Evolutionary conservation across 75 land plant genomes (phyloP), one percentile per base, ranked within the genome.

Genomic region (Chamaecyparis obtusa): DNA sequence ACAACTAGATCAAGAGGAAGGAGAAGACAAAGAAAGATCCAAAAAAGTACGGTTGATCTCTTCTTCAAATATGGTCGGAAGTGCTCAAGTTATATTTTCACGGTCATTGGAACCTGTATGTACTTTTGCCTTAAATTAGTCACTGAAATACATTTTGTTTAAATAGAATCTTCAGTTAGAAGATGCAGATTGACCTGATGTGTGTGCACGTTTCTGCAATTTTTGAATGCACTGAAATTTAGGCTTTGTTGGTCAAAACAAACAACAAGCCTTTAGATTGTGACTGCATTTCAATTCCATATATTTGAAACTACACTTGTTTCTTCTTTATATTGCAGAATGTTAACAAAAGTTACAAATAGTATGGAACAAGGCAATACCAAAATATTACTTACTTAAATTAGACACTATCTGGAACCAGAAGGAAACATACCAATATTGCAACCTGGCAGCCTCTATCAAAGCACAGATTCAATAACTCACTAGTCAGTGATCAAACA

Each of bases 21-120:
- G 51, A n/a, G 85, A 48, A 54, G 85, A 51, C 8, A 69, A 83
- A 46, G 49, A 54, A 33, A 19, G n/a, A 37, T 27, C 60, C 57
- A 84, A n/a, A 41, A 54, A 41, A 51, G 39, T 51, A 35, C 30
- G 85, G 67, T 17, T 51, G 8, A 43, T 27, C 14, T 84, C 64
- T 84, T 84, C 64, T 49, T 30, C 64, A 33, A 1, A 33, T 43
- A 30, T 35, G 56, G 33, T 7, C 8, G 69, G 85, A 9, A 84
- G 85, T 56, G 85, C 17, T 84, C 32, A 48, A 5, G 7, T n/a
- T 56, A 13, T 49, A 39, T 82, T 87, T 64, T 64, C 17, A 69
- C 69, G 41, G 32, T 82, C 32, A 15, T 79, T 82, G 55, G 85
- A 87, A 35, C 84, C 85, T 82, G 88, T 87, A 87, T 87, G 33